Evolutionary conservation across 768 basidiomycete species (phyloP).

Genomic region (Pleurotus sapidus): DNA sequence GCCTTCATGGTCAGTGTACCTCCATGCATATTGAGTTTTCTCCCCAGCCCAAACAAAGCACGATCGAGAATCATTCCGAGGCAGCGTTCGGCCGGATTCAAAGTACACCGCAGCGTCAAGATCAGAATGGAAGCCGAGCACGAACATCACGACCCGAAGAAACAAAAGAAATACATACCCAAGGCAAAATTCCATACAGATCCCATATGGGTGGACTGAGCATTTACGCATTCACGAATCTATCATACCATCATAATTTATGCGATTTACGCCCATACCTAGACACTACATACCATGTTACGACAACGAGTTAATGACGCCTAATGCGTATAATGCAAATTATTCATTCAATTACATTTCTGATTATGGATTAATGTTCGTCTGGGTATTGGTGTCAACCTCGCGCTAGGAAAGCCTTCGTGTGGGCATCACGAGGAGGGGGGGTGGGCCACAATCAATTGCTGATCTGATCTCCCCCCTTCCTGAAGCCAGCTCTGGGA

Average conservation of each 20-base stretch:
- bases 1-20: too few relatives aligned
- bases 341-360: not conserved
- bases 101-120: conserved; percentile 51
- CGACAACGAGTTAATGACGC: too few relatives aligned
- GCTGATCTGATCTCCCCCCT: conserved; percentile 32
- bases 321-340: not conserved
- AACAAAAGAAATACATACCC: conserved; percentile 20
- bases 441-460: conserved; percentile 22
- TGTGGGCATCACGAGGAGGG: not conserved
- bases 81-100: conserved; percentile 34
- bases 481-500: conserved; percentile 53
- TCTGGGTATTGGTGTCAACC: not conserved
- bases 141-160: conserved; percentile 23
- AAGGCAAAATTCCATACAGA: conserved; percentile 25
- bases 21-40: too few relatives aligned
- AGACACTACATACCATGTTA: not conserved
- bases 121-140: conserved; percentile 51
- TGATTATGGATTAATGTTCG: not conserved
- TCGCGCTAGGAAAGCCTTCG: not conserved
- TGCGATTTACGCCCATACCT: not conserved
- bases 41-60: conserved; percentile 26
- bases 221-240: not conserved
- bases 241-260: not conserved
- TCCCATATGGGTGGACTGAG: conserved; percentile 34
- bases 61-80: conserved; percentile 36